phyloP scores from a whole-genome alignment of 305 asterid genomes.

The Euphrasia arctica region DNA sequence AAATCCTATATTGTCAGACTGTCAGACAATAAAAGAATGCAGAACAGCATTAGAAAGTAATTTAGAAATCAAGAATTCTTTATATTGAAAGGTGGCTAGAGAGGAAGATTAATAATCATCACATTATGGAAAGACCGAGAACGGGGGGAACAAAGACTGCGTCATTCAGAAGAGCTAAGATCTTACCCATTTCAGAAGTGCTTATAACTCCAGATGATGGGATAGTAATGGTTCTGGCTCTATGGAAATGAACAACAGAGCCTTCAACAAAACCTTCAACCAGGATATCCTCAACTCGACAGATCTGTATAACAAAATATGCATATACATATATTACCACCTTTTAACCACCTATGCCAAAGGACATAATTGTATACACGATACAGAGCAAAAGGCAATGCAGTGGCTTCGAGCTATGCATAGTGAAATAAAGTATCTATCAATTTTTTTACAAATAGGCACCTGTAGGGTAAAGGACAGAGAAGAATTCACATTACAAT shows the following conservation, averaged over 20 bases:
- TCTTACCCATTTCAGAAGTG: conserved; percentile 94
- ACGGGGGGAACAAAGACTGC: background rate
- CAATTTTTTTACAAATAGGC: conserved; percentile 26
- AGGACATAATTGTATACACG: conserved; percentile 9
- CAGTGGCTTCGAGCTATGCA: conserved; percentile 4
- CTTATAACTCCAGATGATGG: conserved; percentile 78
- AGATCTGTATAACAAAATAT: conserved; percentile 52
- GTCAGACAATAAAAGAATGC: conserved; percentile 4
- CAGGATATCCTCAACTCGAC: conserved; percentile 98
- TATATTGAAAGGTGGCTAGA: background rate
- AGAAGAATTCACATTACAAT: conserved; percentile 97
- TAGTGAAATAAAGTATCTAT: conserved; percentile 18
- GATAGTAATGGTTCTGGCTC: conserved; percentile 80
- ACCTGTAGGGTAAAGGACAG: conserved; percentile 98
- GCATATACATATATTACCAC: background rate
- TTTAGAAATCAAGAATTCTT: conserved; percentile 12
- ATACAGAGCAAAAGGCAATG: conserved; percentile 10
- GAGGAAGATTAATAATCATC: conserved; percentile 12
- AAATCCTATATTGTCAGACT: conserved; percentile 23
- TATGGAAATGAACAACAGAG: conserved; percentile 96
- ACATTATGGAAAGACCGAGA: background rate
- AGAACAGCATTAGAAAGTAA: conserved; percentile 11
- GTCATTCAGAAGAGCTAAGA: conserved; percentile 14
- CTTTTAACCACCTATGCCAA: conserved; percentile 16
- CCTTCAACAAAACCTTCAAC: conserved; percentile 95